phyloP scores from a whole-genome alignment of 495 filamentous ascomycete species.

The Hypoxylon fuscum region DNA sequence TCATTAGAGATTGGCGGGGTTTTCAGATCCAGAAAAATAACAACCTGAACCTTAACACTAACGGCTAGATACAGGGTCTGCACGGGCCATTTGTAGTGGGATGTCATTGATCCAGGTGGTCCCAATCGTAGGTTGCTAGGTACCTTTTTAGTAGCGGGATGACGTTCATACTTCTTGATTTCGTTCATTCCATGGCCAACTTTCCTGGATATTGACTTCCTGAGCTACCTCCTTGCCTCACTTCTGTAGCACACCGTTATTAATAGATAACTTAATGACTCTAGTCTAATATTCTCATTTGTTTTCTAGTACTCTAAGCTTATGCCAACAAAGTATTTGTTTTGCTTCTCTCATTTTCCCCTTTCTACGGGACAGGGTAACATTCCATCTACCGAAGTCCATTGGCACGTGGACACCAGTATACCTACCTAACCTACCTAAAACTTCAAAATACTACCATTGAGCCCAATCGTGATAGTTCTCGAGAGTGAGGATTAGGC shows the following conservation, averaged over 20 bases:
- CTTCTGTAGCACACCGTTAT: not conserved
- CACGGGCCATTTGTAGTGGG: slow-evolving; percentile 14
- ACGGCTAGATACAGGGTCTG: slow-evolving; percentile 2
- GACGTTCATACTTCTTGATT: slow-evolving; percentile 32
- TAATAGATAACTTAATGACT: not conserved
- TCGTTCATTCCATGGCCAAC: slow-evolving; percentile 8
- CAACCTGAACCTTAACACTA: no score
- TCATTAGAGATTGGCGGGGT: slow-evolving; percentile 23
- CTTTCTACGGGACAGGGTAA: not conserved
- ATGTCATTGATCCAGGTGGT: slow-evolving; percentile 28
- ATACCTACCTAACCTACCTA: not conserved
- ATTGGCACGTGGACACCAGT: not conserved
- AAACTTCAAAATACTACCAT: not conserved
- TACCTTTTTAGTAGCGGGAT: slow-evolving; percentile 18
- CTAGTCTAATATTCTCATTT: not conserved
- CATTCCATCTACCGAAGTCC: not conserved
- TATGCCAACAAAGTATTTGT: not conserved
- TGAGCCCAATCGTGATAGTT: not conserved
- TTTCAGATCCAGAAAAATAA: slow-evolving; percentile 2
- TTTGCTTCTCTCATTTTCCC: not conserved
- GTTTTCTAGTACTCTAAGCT: not conserved
- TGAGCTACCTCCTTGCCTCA: not conserved
- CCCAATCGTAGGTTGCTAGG: slow-evolving; percentile 14
- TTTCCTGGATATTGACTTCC: slow-evolving; percentile 28
- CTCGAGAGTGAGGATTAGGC: slow-evolving; percentile 1